Base-by-base conservation (phyloP, 2,329 filamentous ascomycete species). In the Thielaviopsis populi region DNA sequence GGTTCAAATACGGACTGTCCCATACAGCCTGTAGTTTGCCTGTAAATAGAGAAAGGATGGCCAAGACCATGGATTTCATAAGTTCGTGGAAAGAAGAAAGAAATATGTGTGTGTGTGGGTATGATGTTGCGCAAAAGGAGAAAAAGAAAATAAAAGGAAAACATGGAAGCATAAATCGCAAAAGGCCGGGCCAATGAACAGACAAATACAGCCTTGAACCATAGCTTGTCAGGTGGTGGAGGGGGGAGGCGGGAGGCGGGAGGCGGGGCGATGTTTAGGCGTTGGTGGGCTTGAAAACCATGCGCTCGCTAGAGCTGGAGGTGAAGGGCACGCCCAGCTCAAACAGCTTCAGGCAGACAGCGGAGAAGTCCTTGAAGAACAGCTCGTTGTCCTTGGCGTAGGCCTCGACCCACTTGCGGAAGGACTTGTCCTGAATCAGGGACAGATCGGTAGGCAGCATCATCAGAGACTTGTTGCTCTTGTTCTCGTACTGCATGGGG, bases 371-470 rank as follows among this genome's bases (percentile, higher is more conserved):
- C 75, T 87, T 86, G 83, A 97, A 97, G 83, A 96, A 99, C 61
- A 79, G 79, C 64, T 91, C 88, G 74, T 89, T 89, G 76, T 96
- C 89, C 80, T 89, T 89, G 71, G 92, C 91, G 73, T 96, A 97
- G 74, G 86, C 84, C 75, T 95, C 85, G 37, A 92, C 89, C 71
- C 83, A 85, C 72, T 83, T 78, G 76, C 82, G 84, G 81, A 97
- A 95, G 69, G 79, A 80, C 82, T 92, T 92, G 78, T 97, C 92
- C 78, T 91, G 83, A 72, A 95, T 77, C 64, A 97, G 80, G 64
- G 87, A 87, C 77, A 95, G 85, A 72, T 99, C 92, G 68, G 90
- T 88, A 62, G 94, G 94, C 75, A 99, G 79, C 92, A 99, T 97
- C 94, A 99, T 97, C 70, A 97, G 78, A 50, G 81, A 81, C 83